These are phyloP conservation scores for Fomitopsis betulina DNA, from an alignment of 1,284 basidiomycete genomes.

Conservation along the genomic window DNA sequence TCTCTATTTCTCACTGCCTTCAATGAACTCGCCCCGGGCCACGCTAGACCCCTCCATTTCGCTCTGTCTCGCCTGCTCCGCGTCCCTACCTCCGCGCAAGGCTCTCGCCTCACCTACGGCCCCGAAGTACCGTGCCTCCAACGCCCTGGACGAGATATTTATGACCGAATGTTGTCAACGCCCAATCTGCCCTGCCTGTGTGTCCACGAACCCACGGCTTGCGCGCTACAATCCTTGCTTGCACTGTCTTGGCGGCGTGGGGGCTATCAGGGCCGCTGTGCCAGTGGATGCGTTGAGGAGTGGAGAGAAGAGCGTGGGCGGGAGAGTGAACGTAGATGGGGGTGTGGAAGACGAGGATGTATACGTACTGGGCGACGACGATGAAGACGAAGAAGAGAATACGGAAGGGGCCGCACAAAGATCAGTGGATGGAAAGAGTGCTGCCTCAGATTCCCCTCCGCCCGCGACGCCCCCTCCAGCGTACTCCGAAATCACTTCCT, in stretches of 20 bases:
- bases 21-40: background rate
- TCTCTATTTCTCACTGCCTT: background rate
- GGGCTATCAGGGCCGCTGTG: slow-evolving; percentile 30
- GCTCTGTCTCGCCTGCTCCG: slow-evolving; percentile 64
- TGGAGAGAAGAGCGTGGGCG: background rate
- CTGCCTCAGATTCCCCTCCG: background rate
- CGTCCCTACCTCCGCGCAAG: slow-evolving; percentile 43
- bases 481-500: background rate
- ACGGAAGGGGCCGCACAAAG: background rate
- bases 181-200: slow-evolving; percentile 55
- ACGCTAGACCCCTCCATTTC: background rate
- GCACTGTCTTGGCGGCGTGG: slow-evolving; percentile 54
- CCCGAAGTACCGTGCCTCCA: background rate
- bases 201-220: slow-evolving; percentile 51
- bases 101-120: slow-evolving; percentile 10
- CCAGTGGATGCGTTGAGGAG: background rate
- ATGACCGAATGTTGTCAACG: slow-evolving; percentile 53
- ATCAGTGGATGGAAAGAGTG: background rate
- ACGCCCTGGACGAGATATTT: slow-evolving; percentile 26
- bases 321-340: slow-evolving; percentile 44
- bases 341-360: slow-evolving; percentile 52
- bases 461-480: slow-evolving; percentile 9
- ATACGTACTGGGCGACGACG: slow-evolving; percentile 61
- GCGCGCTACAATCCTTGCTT: slow-evolving; percentile 62
- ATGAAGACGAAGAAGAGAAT: slow-evolving; percentile 41